phyloP scores from a whole-genome alignment of 768 basidiomycete species.

The Termitomyces sp. region DNA sequence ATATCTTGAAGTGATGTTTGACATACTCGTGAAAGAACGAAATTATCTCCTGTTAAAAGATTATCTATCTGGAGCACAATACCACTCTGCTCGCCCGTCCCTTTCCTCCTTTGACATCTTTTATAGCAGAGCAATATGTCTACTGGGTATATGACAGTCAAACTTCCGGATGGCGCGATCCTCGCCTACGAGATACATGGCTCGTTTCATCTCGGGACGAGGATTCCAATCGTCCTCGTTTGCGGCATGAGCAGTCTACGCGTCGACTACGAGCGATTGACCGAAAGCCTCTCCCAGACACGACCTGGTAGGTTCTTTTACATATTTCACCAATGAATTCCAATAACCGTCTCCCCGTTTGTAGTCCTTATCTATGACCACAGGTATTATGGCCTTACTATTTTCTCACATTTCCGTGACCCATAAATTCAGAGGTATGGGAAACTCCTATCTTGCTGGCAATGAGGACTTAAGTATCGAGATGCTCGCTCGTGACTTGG shows the following conservation, averaged over 20 bases:
- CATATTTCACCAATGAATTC: neutral
- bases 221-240: conserved; percentile 37
- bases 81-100: neutral
- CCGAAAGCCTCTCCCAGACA: conserved; percentile 26
- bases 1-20: conserved; percentile 1
- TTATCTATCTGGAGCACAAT: neutral
- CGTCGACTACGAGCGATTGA: conserved; percentile 37
- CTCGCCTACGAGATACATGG: conserved; percentile 42
- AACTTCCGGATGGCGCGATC: conserved; percentile 39
- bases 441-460: conserved; percentile 33
- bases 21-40: conserved; percentile 3
- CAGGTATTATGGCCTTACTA: conserved; percentile 16
- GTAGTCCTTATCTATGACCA: conserved; percentile 45
- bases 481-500: conserved; percentile 41
- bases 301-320: conserved; percentile 32
- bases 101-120: neutral
- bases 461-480: conserved; percentile 42
- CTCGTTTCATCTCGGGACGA: conserved; percentile 25
- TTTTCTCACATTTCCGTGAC: neutral
- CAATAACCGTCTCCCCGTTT: neutral
- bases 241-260: conserved; percentile 37
- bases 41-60: conserved; percentile 3
- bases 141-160: conserved; percentile 20
- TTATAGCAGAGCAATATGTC: conserved; percentile 14
- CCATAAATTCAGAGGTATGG: conserved; percentile 35